Evolutionary conservation across 441 rosid species (phyloP), one percentile per base, ranked within the genome.

Genomic region (Metrosideros polymorpha): DNA sequence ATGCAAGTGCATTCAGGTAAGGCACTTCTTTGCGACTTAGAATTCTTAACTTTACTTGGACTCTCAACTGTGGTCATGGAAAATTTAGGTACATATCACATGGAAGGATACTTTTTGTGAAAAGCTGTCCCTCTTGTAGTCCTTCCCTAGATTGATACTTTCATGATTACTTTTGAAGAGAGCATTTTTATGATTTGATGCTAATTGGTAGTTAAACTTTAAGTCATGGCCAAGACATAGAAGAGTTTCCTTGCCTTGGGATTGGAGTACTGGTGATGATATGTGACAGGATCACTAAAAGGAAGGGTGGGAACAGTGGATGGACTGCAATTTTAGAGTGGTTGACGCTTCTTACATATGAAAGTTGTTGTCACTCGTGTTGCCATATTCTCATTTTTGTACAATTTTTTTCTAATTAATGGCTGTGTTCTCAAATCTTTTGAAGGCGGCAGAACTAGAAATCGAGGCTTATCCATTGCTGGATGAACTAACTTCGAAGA

Each of bases 401-500:
- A 10, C 15, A 66, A 35, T 0, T 71, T 10, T 10, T 39, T 71
- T 22, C 79, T 39, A 35, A 39, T 39, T 35, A 71, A 39, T 19
- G 79, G 47, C 45, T 22, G 47, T 12, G 47, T 71, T 71, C 19
- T 61, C 12, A 6, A 35, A 55, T 83, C 32, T 71, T 92, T 53
- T 77, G 76, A 91, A 98, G 99, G 99, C 98, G 84, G 97, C 98
- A 88, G 98, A 98, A 90, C 90, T 98, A 84, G 99, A 98, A 91
- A 96, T 96, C 87, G 99, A 98, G 93, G 99, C 99, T 85, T 98
- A 98, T 89, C 99, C 99, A 12, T 91, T 98, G 83, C 88, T 98
- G 86, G 99, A 98, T 86, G 99, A 96, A 91, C 96, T 98, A 84
- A 96, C 99, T 27, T 98, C 99, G 61, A 96, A 96, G 94, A 95